Evolutionary conservation across 1,284 basidiomycete species (phyloP), one percentile per base, ranked within the genome.

Genomic region (Malassezia japonica): DNA sequence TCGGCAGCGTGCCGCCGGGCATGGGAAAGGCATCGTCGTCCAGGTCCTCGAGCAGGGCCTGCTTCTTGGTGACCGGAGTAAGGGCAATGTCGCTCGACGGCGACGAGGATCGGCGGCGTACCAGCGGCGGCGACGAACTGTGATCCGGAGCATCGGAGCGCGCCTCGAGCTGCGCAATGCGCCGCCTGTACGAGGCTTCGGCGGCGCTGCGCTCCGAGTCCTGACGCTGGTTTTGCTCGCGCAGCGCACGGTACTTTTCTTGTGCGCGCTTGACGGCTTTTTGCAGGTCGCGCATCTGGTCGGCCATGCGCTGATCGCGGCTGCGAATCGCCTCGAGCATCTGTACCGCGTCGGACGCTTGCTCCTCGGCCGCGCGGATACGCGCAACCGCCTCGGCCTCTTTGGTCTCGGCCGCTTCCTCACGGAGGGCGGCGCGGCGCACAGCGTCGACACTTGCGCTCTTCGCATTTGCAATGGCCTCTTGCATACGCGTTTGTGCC

Each of bases 241-340:
- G 41, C 16, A 34, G 20, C 4, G 40, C 13, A 20, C 41, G 40
- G 13, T 37, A 45, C 39, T 53, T 48, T 21, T 29, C 34, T 21
- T 24, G 39, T 21, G 27, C 34, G 27, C 21, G 38, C 29, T 9
- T n/a, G 8, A 44, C 27, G 9, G 46, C 51, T 3, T 20, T 21
- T 20, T 48, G 51, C 40, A 54, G 23, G n/a, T 33, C 41, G 36
- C 51, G 51, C 51, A 54, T 37, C 18, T 54, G 51, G 25, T 48
- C 51, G 2, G 51, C 51, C 25, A 54, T 31, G 24, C 23, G 28
- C 46, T 54, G 51, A 18, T 48, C 45, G n/a, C 32, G 29, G 2
- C 2, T 7, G n/a, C 46, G 51, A 7, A 37, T 48, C 18, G 27
- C 31, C 6, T 34, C 31, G 4, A 54, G 37, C 16, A 41, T 40